These are phyloP conservation scores for Arctium lappa DNA, from an alignment of 129 eudicot genomes.

Conservation along the genomic window DNA sequence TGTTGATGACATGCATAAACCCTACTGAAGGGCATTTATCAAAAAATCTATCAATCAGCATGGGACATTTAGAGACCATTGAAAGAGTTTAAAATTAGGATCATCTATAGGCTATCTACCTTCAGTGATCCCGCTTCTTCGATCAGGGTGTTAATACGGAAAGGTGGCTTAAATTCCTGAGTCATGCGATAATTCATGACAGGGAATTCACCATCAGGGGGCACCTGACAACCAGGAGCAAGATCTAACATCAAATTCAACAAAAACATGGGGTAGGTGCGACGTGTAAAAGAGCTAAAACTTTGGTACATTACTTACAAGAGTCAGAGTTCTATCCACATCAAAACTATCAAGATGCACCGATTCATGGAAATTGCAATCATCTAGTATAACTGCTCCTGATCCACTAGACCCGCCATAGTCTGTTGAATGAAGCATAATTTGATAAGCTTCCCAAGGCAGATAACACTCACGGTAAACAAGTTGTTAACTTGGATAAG, in stretches of 20 bases:
- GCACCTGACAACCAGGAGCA: slow-evolving; percentile 50
- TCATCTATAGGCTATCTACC: slow-evolving; percentile 31
- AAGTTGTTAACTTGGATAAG: not conserved
- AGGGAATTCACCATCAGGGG: slow-evolving; percentile 96
- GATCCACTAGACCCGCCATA: slow-evolving; percentile 88
- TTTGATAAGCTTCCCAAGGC: slow-evolving; percentile 18
- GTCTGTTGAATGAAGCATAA: slow-evolving; percentile 33
- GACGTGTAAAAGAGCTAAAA: not conserved
- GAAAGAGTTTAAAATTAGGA: not conserved
- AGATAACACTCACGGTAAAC: slow-evolving; percentile 1
- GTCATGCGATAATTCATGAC: slow-evolving; percentile 99
- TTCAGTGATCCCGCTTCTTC: slow-evolving; percentile 90
- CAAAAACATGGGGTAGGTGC: not conserved
- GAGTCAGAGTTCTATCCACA: slow-evolving; percentile 79
- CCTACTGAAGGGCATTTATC: not conserved
- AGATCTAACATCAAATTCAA: not conserved
- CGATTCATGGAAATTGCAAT: slow-evolving; percentile 96
- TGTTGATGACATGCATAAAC: slow-evolving; percentile 8
- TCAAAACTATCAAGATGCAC: slow-evolving; percentile 95
- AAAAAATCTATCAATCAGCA: slow-evolving; percentile 2
- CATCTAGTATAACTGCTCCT: slow-evolving; percentile 85
- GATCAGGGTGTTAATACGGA: slow-evolving; percentile 67
- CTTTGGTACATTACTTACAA: slow-evolving; percentile 48
- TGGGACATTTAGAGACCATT: not conserved
- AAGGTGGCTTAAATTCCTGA: slow-evolving; percentile 96